These are phyloP conservation scores for Fusarium gaditjirri DNA, from an alignment of 2,329 filamentous ascomycete species.

Conservation along the genomic window DNA sequence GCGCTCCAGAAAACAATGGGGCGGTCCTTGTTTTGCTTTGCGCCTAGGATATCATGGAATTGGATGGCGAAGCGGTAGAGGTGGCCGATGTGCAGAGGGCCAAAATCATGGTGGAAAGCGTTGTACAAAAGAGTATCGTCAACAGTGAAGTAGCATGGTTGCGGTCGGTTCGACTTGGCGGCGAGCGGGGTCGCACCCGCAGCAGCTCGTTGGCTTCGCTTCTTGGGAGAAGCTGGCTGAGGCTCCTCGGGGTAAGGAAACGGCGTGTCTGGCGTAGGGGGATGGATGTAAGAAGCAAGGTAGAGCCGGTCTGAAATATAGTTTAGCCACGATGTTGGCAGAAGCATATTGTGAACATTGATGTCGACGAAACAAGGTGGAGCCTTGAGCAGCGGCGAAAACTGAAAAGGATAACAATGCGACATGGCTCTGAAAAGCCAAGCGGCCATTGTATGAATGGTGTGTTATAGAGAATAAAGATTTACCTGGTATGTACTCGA, in stretches of 20 bases:
- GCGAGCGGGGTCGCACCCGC: conserved; percentile 54
- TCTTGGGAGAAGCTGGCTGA: conserved; percentile 47
- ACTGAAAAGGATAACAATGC: conserved; percentile 46
- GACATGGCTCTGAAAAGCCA: conserved; percentile 41
- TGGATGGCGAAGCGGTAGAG: conserved; percentile 95
- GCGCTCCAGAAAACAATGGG: conserved; percentile 97
- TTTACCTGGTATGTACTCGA: conserved; percentile 95
- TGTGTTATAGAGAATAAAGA: conserved; percentile 8
- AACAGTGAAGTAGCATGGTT: conserved; percentile 94
- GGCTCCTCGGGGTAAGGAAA: conserved; percentile 89
- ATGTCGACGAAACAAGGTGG: conserved; percentile 19
- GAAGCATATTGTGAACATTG: conserved; percentile 19
- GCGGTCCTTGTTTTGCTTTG: conserved; percentile 87
- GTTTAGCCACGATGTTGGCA: conserved; percentile 41
- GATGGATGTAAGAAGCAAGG: conserved; percentile 87
- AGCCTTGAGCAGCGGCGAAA: conserved; percentile 12
- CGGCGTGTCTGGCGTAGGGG: conserved; percentile 81
- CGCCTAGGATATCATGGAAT: conserved; percentile 93
- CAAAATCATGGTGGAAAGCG: conserved; percentile 98
- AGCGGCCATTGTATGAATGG: conserved; percentile 18
- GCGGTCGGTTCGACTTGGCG: conserved; percentile 48
- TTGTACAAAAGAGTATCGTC: conserved; percentile 96
- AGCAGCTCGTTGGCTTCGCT: conserved; percentile 66
- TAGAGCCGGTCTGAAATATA: conserved; percentile 83
- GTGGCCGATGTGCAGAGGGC: conserved; percentile 95